These are phyloP conservation scores for Ascochyta rabiei DNA, from an alignment of 2,329 filamentous ascomycete genomes.

Conservation along the genomic window DNA sequence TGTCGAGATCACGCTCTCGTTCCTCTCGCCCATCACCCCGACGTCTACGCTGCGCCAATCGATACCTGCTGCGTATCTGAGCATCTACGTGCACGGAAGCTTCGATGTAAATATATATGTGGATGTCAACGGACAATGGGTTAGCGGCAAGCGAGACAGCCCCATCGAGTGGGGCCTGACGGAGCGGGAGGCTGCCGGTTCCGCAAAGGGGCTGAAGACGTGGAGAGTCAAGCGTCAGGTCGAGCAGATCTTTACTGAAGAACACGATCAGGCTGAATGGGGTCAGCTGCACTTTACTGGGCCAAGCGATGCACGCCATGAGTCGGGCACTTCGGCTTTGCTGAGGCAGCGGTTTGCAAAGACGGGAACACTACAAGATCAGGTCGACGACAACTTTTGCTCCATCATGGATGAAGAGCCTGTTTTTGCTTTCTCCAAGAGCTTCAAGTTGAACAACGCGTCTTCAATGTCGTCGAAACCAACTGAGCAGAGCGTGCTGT, in stretches of 20 bases:
- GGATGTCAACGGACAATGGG: constrained; percentile 69
- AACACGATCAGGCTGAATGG: constrained; percentile 79
- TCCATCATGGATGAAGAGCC: constrained; percentile 78
- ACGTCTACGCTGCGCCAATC: constrained; percentile 81
- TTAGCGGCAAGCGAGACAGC: constrained; percentile 74
- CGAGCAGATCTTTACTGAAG: constrained; percentile 76
- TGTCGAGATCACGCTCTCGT: constrained; percentile 65
- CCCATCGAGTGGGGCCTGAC: constrained; percentile 71
- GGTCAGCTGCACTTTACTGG: constrained; percentile 79
- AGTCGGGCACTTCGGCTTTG: constrained; percentile 70
- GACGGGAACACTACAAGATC: constrained; percentile 69
- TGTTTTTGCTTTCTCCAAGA: constrained; percentile 72
- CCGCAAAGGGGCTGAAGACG: constrained; percentile 60
- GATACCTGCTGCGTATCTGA: constrained; percentile 81
- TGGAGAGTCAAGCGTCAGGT: constrained; percentile 67
- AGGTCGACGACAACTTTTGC: constrained; percentile 70
- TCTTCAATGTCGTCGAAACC: constrained; percentile 9
- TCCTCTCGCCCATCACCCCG: constrained; percentile 79
- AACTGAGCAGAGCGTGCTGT: constrained; percentile 61
- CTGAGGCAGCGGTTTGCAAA: constrained; percentile 73
- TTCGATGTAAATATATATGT: constrained; percentile 59
- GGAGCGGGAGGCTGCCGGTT: constrained; percentile 52
- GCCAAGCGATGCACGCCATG: constrained; percentile 69
- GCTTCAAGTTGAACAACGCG: constrained; percentile 38
- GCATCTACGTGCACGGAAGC: constrained; percentile 70